These are phyloP conservation scores for Gastrodia elata DNA, from an alignment of 106 monocot species.

Conservation along the genomic window DNA sequence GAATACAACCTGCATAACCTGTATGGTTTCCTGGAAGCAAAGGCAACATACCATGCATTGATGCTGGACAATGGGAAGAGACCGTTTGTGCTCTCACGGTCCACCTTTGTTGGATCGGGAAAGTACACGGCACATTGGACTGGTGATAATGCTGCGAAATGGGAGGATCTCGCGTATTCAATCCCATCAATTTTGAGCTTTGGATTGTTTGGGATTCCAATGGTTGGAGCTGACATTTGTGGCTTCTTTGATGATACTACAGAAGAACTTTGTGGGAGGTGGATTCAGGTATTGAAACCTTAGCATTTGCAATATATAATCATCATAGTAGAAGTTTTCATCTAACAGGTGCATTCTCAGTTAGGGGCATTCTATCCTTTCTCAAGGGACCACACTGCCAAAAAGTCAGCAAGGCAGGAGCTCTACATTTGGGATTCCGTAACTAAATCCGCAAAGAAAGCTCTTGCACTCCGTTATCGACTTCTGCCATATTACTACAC, in stretches of 20 bases:
- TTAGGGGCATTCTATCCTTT: conserved; percentile 88
- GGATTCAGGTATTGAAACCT: conserved; percentile 88
- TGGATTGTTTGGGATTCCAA: conserved; percentile 74
- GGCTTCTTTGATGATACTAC: conserved; percentile 49
- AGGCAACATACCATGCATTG: conserved; percentile 40
- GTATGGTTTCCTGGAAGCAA: conserved; percentile 45
- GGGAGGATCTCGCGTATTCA: conserved; percentile 56
- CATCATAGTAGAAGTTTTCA: background rate
- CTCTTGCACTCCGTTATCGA: conserved; percentile 63
- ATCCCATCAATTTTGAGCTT: conserved; percentile 50
- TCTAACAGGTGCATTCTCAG: too few species aligned
- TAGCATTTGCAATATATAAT: too few species aligned
- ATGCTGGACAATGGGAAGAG: conserved; percentile 32
- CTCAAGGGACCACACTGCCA: conserved; percentile 48
- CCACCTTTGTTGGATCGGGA: conserved; percentile 62
- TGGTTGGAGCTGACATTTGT: conserved; percentile 82
- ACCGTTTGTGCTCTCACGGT: conserved; percentile 59
- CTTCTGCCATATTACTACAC: conserved; percentile 77
- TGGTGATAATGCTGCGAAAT: conserved; percentile 55
- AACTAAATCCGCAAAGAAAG: conserved; percentile 35
- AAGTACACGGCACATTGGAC: conserved; percentile 62
- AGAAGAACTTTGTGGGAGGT: conserved; percentile 53
- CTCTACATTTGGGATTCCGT: conserved; percentile 70
- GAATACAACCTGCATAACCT: conserved; percentile 76
- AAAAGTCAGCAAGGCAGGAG: conserved; percentile 28